These are phyloP conservation scores for Suillus weaverae DNA, from an alignment of 768 basidiomycete species.

Conservation along the genomic window DNA sequence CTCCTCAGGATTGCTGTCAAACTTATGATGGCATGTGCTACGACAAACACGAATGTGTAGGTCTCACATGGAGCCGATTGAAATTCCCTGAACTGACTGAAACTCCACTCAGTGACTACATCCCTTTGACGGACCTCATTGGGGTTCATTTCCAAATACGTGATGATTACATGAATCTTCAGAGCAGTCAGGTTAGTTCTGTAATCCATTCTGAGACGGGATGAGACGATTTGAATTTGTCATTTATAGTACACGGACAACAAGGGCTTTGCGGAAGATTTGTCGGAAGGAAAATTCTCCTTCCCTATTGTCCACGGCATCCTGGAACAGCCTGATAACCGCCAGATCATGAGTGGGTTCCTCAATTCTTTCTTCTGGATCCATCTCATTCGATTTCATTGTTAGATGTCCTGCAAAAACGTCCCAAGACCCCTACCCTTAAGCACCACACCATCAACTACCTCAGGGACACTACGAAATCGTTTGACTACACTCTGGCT, in stretches of 20 bases:
- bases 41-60: conserved; percentile 57
- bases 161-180: conserved; percentile 50
- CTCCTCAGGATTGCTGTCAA: conserved; percentile 88
- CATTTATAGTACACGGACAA: conserved; percentile 71
- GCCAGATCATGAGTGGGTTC: conserved; percentile 80
- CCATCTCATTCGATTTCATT: background rate
- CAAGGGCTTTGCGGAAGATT: conserved; percentile 90
- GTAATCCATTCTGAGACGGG: too few species aligned
- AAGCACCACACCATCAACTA: conserved; percentile 82
- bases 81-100: background rate
- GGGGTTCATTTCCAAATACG: conserved; percentile 61
- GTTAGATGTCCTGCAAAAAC: conserved; percentile 88
- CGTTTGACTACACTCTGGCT: conserved; percentile 81
- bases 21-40: conserved; percentile 90
- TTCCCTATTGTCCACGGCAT: conserved; percentile 94
- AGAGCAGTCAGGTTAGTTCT: conserved; percentile 22
- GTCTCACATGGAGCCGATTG: conserved; percentile 18
- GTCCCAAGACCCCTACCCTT: conserved; percentile 76
- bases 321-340: conserved; percentile 71
- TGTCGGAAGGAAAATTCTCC: conserved; percentile 96
- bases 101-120: conserved; percentile 42
- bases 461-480: conserved; percentile 71
- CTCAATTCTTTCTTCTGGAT: background rate
- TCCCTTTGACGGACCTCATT: conserved; percentile 56
- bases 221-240: background rate